Base-by-base conservation (phyloP, 441 rosid species). In the Bruguiera hainesii region DNA sequence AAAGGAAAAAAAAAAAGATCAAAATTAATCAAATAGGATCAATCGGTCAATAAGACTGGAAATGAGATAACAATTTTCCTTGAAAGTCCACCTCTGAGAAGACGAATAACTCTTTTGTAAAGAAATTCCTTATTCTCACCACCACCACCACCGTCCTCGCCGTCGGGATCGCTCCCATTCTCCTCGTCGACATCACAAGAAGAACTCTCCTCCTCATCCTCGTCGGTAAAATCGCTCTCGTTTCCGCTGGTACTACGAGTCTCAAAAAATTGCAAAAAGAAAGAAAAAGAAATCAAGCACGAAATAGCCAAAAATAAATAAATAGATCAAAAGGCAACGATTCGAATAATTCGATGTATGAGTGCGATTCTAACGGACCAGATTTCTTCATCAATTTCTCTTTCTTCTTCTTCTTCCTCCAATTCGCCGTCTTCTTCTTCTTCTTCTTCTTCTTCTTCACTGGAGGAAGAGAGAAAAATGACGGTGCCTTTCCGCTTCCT, bases 21-120 rank as follows among this genome's bases (percentile, higher is more conserved):
- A 35, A 35, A 35, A 35, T 35, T 35, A 35, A 37, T 37, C 46
- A 37, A 37, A 2, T 37, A 37, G 15, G 46, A 37, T 35, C 16
- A 20, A 21, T 52, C 26, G 57, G 56, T 51, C 56, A 3, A 51
- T 51, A 19, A 23, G 1, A 21, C 39, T 25, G 29, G 18, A 48
- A 30, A 29, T 18, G 11, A 51, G 20, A 20, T 29, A 7, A 49
- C 10, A 2, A 58, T 69, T 53, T 59, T 62, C 72, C 60, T 69
- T 71, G 49, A 25, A 69, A 46, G 49, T 42, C 57, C 52, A 83
- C 85, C 88, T 76, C 75, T 64, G 64, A 83, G 80, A 50, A 82
- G 73, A 56, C 69, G 56, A 64, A 79, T 70, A 55, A 79, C 79
- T 69, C 62, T 62, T n/a, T 63, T 53, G 66, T 67, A 76, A 25